Base-by-base conservation (phyloP, 129 eudicot genomes). In the Lactuca sativa region DNA sequence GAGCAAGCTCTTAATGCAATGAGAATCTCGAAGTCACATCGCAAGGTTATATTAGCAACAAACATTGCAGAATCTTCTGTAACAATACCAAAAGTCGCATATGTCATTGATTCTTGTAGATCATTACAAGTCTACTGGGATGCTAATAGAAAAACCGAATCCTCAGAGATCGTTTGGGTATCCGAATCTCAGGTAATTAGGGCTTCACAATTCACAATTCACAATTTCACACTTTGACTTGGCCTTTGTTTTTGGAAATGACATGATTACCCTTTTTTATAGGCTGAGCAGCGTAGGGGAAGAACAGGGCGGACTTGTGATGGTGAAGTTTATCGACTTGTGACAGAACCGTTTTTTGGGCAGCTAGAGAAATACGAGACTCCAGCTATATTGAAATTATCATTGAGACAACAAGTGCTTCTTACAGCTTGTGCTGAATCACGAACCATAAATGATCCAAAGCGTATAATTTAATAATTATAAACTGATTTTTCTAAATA, bases 261-360 rank as follows among this genome's bases (percentile, higher is more conserved):
- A 43, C 13, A 2, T 9, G 2, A 6, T 43, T 12, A 8, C 9
- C 13, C 9, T 12, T 43, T 43, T 11, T 25, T 69, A 52, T 61
- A 92, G 98, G 96, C 98, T 63, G 90, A 92, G 48, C 98, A 92
- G 76, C 84, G 98, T 4, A 82, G 74, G 77, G 98, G 98, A 64
- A 85, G 98, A 83, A 92, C 98, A 17, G 96, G 98, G 54, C 90
- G 96, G 70, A 92, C 98, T 49, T 92, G 98, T 89, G 96, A 92
- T 64, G 98, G 98, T 17, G 79, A 78, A 66, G 79, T 89, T 31
- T 92, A 89, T 77, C 85, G 98, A 48, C 71, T 92, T 41, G 98
- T 92, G n/a, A 83, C 95, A 4, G 85, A 89, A 71, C 75, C 90
- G n/a, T 92, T 92, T 68, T 92, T 75, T 57, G 83, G 83, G 16